Evolutionary conservation across 2,329 filamentous ascomycete species (phyloP).

Genomic region (Ascochyta lentis): DNA sequence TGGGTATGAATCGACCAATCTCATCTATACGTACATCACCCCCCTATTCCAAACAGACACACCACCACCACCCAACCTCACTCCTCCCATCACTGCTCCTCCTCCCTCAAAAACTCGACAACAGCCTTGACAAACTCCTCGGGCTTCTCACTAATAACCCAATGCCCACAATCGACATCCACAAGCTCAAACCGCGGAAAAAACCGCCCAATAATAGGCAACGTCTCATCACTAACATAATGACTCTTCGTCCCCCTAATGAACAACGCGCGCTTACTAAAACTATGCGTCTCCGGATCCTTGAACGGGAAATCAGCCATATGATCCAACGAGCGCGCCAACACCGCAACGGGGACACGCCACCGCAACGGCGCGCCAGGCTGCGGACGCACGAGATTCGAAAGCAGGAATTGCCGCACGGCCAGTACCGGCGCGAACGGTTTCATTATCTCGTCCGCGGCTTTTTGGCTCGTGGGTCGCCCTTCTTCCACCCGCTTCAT

Average conservation of each 20-base stretch:
- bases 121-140: conserved; percentile 75
- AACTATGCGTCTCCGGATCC: conserved; percentile 71
- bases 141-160: conserved; percentile 88
- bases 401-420: conserved; percentile 89
- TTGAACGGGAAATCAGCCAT: conserved; percentile 91
- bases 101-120: conserved; percentile 66
- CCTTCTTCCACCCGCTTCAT: conserved; percentile 83
- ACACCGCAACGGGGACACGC: conserved; percentile 75
- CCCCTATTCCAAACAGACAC: background rate
- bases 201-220: conserved; percentile 81
- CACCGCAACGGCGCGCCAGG: conserved; percentile 69
- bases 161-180: conserved; percentile 82
- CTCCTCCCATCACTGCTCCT: conserved; percentile 46
- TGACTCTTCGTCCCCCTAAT: conserved; percentile 77
- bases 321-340: conserved; percentile 72
- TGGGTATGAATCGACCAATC: conserved; percentile 7
- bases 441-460: conserved; percentile 80
- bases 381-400: conserved; percentile 72
- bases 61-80: background rate
- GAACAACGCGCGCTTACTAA: conserved; percentile 80
- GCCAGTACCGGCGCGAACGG: conserved; percentile 75
- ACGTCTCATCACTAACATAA: conserved; percentile 80
- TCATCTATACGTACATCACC: background rate
- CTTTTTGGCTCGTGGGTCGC: conserved; percentile 70
- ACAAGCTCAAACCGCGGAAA: conserved; percentile 78